A percentile compares a stretch with the other conserved stretches of the same genome.
Evolutionary conservation across 2,329 filamentous ascomycete genomes (phyloP).

Genomic region (Fusarium musae): DNA sequence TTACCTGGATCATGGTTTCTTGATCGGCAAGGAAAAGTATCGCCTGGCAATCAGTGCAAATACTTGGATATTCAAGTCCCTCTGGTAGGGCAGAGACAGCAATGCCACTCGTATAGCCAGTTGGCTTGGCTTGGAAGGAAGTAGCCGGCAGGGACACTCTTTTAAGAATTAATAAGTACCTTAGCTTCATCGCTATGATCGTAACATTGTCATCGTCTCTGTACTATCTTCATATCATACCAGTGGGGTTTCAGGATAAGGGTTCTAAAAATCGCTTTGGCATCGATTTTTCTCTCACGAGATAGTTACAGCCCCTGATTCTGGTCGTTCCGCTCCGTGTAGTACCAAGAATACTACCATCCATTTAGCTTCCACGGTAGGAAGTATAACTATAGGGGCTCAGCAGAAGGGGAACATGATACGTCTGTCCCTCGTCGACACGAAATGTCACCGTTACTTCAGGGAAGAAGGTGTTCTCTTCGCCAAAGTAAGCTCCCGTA

Average conservation of each 20-base stretch:
- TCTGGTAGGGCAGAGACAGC: constrained; percentile 40
- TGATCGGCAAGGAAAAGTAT: neutral
- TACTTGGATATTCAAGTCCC: constrained; percentile 28
- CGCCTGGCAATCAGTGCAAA: constrained; percentile 15
- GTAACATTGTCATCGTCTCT: constrained; percentile 20
- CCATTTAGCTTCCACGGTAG: constrained; percentile 76
- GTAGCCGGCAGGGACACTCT: constrained; percentile 27
- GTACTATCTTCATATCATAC: constrained; percentile 10
- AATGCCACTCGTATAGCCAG: constrained; percentile 17
- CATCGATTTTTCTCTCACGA: neutral
- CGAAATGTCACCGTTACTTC: constrained; percentile 66
- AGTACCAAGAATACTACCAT: neutral
- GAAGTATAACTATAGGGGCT: constrained; percentile 85
- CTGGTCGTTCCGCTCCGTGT: neutral
- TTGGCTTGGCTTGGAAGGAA: constrained; percentile 20
- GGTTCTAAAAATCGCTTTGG: neutral
- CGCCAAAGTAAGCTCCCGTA: constrained; percentile 76
- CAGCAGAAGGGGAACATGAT: constrained; percentile 82
- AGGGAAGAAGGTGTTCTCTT: constrained; percentile 70
- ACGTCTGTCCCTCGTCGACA: constrained; percentile 70
- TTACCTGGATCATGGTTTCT: constrained; percentile 14
- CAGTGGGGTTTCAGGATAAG: neutral
- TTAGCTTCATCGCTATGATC: constrained; percentile 36
- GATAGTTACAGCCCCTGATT: neutral
- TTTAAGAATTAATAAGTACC: constrained; percentile 41